Evolutionary conservation across 139 green algal species (phyloP).

Genomic region (Asterochloris erici): DNA sequence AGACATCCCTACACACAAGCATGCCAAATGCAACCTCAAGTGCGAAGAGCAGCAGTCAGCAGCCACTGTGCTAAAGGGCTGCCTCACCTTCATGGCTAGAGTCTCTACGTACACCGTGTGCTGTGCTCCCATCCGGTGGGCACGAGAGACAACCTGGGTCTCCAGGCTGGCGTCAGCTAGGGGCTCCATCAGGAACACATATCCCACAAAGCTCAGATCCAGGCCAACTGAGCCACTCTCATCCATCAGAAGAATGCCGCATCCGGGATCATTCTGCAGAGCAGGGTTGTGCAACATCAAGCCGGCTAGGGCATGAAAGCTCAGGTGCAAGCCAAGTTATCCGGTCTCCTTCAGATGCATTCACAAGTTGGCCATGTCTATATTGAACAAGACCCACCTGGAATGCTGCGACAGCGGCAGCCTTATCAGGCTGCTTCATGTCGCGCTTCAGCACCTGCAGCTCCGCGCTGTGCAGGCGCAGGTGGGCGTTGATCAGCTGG

Average conservation of each 20-base stretch:
- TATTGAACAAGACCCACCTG: neutral
- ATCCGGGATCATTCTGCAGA: conserved; percentile 25
- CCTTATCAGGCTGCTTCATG: conserved; percentile 17
- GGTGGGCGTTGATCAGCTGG: conserved; percentile 50
- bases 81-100: conserved; percentile 70
- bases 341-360: too few relatives aligned
- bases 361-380: too few relatives aligned
- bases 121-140: conserved; percentile 86
- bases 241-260: conserved; percentile 83
- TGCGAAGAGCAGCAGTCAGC: too few relatives aligned
- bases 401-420: conserved; percentile 50
- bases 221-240: conserved; percentile 74
- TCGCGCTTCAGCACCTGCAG: conserved; percentile 35
- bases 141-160: conserved; percentile 77
- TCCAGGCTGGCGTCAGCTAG: conserved; percentile 73
- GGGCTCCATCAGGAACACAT: conserved; percentile 95
- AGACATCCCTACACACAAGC: too few relatives aligned
- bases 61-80: conserved; percentile 51
- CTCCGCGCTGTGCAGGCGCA: conserved; percentile 25
- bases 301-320: too few relatives aligned
- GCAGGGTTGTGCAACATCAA: neutral
- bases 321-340: too few relatives aligned
- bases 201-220: conserved; percentile 83
- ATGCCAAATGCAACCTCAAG: too few relatives aligned
- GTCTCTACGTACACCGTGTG: conserved; percentile 68